These are phyloP conservation scores for Lactifluus rugatus DNA, from an alignment of 768 basidiomycete genomes.

Conservation along the genomic window DNA sequence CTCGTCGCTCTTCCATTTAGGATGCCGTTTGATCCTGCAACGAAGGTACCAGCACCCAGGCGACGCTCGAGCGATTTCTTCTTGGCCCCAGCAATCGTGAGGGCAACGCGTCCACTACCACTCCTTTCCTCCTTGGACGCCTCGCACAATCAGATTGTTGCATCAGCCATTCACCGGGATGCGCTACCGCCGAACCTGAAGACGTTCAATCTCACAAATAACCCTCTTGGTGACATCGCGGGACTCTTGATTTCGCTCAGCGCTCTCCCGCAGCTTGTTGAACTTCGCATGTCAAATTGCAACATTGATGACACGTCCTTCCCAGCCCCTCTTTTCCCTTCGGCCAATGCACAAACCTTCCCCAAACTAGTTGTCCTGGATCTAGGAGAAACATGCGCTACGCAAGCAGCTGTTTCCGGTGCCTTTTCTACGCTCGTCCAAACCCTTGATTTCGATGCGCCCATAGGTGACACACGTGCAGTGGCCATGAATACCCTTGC, in stretches of 20 bases:
- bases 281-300: slow-evolving; percentile 11
- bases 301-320: slow-evolving; percentile 56
- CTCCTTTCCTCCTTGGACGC: slow-evolving; percentile 52
- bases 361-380: slow-evolving; percentile 48
- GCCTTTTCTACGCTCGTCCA: slow-evolving; percentile 42
- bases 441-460: slow-evolving; percentile 44
- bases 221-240: slow-evolving; percentile 43
- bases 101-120: slow-evolving; percentile 57
- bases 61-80: slow-evolving; percentile 49
- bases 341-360: slow-evolving; percentile 31
- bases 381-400: slow-evolving; percentile 55
- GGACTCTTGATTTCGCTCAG: slow-evolving; percentile 11
- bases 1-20: slow-evolving; percentile 53
- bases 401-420: slow-evolving; percentile 33
- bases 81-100: slow-evolving; percentile 41
- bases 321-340: slow-evolving; percentile 28
- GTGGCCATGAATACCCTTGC: slow-evolving; percentile 1
- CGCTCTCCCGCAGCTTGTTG: slow-evolving; percentile 11
- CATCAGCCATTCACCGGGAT: slow-evolving; percentile 41
- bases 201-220: slow-evolving; percentile 56
- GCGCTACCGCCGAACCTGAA: slow-evolving; percentile 43
- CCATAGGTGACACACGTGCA: slow-evolving; percentile 31
- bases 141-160: slow-evolving; percentile 56
- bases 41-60: slow-evolving; percentile 22
- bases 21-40: slow-evolving; percentile 37